phyloP scores from a whole-genome alignment of 1,284 basidiomycete genomes.

The Cutaneotrichosporon sp. region DNA sequence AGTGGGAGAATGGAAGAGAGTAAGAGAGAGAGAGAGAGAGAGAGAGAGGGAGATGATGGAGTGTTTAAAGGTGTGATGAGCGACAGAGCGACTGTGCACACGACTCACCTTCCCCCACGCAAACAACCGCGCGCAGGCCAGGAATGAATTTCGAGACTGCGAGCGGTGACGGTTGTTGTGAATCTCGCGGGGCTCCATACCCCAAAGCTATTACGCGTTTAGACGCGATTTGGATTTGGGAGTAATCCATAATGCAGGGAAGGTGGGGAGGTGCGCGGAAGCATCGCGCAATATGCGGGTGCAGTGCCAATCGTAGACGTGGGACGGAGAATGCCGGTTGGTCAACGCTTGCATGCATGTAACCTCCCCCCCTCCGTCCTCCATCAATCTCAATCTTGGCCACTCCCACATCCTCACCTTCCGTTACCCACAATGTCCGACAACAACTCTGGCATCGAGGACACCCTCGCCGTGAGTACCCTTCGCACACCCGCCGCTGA shows the following conservation, averaged over 20 bases:
- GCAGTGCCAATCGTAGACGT: background rate
- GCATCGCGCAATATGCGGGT: conserved; percentile 8
- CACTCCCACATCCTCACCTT: background rate
- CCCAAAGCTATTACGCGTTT: background rate
- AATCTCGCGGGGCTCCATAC: background rate
- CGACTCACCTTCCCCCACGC: no score
- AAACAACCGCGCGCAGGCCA: no score
- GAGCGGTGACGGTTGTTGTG: background rate
- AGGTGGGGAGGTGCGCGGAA: background rate
- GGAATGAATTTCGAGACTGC: background rate
- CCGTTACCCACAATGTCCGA: conserved; percentile 40
- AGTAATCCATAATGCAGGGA: background rate
- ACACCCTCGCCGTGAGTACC: conserved; percentile 42
- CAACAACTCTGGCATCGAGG: conserved; percentile 37
- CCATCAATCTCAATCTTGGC: conserved; percentile 5
- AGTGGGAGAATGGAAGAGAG: background rate
- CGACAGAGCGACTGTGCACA: no score
- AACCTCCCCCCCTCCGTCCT: no score
- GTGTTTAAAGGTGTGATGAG: no score
- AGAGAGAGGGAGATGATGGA: no score
- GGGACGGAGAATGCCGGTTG: background rate
- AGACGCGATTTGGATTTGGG: background rate
- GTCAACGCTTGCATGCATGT: background rate
- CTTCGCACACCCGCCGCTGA: conserved; percentile 2
- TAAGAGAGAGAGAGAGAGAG: no score